Evolutionary conservation across 208 protist species (phyloP).

Genomic region (Leishmania guyanensis): DNA sequence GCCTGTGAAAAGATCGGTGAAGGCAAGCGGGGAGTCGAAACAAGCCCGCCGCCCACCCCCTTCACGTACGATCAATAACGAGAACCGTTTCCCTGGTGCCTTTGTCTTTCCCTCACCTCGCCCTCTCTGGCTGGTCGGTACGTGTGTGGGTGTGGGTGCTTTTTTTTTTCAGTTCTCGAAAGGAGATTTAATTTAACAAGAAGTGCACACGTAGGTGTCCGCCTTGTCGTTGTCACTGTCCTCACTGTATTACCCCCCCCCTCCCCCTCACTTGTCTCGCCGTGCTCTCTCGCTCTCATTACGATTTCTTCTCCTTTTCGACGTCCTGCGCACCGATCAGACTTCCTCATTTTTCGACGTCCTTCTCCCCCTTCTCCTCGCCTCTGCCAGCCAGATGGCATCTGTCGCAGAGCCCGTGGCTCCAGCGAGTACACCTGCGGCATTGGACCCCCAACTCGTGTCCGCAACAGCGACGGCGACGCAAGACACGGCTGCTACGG

Average conservation of each 20-base stretch:
- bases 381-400: not conserved
- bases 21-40: no score
- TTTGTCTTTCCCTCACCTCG: no score
- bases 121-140: no score
- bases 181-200: not conserved
- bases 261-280: not conserved
- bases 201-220: not conserved
- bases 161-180: not conserved
- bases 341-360: not conserved
- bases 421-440: not conserved
- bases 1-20: no score
- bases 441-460: not conserved
- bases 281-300: not conserved
- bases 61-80: no score
- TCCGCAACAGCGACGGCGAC: not conserved
- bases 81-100: not conserved
- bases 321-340: not conserved
- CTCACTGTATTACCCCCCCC: not conserved
- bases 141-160: not conserved
- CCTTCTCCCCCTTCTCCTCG: not conserved
- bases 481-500: not conserved
- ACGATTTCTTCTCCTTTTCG: not conserved
- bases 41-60: no score
- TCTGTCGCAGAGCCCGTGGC: not conserved
- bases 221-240: not conserved